Evolutionary conservation across 164 flowering plant species (phyloP).

Genomic region (Annona cherimola): DNA sequence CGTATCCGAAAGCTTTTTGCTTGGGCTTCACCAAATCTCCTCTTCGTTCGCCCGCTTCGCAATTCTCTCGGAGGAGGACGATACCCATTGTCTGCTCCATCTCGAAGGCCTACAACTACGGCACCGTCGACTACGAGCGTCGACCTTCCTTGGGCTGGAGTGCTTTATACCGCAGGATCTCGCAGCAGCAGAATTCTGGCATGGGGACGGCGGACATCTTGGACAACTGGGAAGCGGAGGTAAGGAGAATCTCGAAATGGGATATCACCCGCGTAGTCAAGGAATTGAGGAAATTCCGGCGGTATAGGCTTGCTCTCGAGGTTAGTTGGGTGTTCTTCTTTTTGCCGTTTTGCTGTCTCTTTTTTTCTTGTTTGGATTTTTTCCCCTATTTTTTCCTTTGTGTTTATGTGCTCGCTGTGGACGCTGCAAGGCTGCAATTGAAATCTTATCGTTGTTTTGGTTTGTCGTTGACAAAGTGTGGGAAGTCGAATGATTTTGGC

Average conservation of each 20-base stretch:
- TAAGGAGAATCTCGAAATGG: constrained; percentile 59
- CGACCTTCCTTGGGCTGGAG: constrained; percentile 54
- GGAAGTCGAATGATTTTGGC: no score
- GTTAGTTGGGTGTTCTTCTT: constrained; percentile 19
- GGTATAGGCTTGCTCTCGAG: constrained; percentile 64
- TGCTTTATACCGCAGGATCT: constrained; percentile 45
- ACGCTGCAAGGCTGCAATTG: no score
- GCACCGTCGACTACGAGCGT: constrained; percentile 59
- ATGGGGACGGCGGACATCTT: constrained; percentile 47
- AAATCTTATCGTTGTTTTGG: no score
- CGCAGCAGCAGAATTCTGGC: constrained; percentile 49
- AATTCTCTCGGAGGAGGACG: not conserved
- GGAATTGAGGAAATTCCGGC: constrained; percentile 66
- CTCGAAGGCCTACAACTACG: constrained; percentile 52
- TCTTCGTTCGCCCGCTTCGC: not conserved
- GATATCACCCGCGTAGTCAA: constrained; percentile 65
- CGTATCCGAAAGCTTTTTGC: constrained; percentile 17
- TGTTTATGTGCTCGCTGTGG: no score
- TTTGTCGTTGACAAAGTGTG: no score
- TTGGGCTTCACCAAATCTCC: constrained; percentile 7
- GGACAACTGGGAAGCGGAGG: constrained; percentile 52
- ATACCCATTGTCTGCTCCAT: constrained; percentile 29
- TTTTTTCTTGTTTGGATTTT: no score
- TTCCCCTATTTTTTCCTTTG: no score
- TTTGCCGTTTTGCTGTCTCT: not conserved